These are phyloP conservation scores for Coemansia sp. DNA, from an alignment of 192 early-diverging fungal genomes.

Conservation along the genomic window DNA sequence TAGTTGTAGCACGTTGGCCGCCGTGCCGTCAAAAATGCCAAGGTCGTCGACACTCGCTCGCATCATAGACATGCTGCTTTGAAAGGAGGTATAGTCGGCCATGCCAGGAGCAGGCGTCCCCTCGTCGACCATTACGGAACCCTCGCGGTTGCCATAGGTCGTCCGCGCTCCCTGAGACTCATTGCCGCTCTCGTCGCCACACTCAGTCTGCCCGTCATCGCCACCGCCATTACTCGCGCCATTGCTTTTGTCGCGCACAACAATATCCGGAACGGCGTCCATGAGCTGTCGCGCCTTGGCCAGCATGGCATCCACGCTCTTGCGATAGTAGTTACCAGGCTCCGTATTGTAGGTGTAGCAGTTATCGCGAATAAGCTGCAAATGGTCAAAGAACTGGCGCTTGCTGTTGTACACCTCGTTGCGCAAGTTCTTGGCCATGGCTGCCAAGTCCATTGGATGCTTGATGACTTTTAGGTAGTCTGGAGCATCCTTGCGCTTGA, in stretches of 20 bases:
- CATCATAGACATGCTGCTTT: conserved; percentile 2
- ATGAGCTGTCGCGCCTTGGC: conserved; percentile 74
- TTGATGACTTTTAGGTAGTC: conserved; percentile 95
- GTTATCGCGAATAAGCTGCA: conserved; percentile 91
- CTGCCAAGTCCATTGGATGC: conserved; percentile 94
- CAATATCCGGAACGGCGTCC: conserved; percentile 82
- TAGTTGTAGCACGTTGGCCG: neutral
- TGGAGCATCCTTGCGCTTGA: conserved; percentile 87
- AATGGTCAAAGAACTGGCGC: conserved; percentile 83
- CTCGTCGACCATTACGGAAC: conserved; percentile 31
- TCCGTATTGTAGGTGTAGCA: conserved; percentile 91
- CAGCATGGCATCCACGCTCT: conserved; percentile 82
- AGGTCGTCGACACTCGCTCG: conserved; percentile 4
- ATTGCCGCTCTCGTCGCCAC: conserved; percentile 62
- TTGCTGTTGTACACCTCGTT: conserved; percentile 83
- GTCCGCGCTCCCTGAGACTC: conserved; percentile 41
- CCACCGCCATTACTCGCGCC: conserved; percentile 12
- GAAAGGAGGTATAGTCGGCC: conserved; percentile 8
- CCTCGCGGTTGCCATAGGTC: conserved; percentile 25
- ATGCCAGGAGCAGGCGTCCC: conserved; percentile 20
- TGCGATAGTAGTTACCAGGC: conserved; percentile 87
- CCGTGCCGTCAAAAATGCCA: conserved; percentile 2
- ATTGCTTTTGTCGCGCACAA: conserved; percentile 62
- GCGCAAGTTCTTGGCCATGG: conserved; percentile 89
- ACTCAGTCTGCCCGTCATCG: conserved; percentile 63